These are phyloP conservation scores for Tetracentron sinense DNA, from an alignment of 164 flowering plant genomes.

Conservation along the genomic window DNA sequence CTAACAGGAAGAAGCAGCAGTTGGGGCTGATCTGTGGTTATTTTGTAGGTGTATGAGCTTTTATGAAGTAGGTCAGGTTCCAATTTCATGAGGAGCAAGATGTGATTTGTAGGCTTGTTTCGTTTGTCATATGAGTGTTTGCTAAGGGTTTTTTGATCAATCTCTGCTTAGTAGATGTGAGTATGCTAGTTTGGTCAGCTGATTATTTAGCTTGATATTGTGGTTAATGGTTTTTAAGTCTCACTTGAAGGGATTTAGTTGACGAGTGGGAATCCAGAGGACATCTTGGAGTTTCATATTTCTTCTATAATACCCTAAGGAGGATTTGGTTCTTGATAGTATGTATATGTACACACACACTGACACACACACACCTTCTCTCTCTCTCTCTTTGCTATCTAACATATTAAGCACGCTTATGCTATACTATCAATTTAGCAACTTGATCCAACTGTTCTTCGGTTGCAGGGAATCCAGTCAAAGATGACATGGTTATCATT, in stretches of 20 bases:
- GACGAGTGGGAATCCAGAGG: neutral
- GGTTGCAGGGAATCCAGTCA: constrained; percentile 46
- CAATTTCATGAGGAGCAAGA: no score
- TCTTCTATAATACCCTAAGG: no score
- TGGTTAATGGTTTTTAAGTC: neutral
- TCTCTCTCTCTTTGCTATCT: no score
- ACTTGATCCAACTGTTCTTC: constrained; percentile 1
- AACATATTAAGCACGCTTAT: no score
- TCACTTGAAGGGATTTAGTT: neutral
- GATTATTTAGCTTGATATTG: neutral
- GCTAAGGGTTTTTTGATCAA: neutral
- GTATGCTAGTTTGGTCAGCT: neutral
- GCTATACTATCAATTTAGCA: neutral
- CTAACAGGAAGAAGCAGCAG: no score
- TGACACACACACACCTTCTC: no score
- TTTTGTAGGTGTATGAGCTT: no score
- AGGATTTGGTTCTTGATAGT: no score
- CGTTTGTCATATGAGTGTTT: neutral
- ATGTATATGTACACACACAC: no score
- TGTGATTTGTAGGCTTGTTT: neutral
- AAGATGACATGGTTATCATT: constrained; percentile 63
- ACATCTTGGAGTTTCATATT: no score
- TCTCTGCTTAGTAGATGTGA: neutral
- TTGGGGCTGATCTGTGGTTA: no score
- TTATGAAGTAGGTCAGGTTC: no score